Conservation (phyloP, 192 early-diverging fungal species). For the Entomortierella chlamydospora region DNA sequence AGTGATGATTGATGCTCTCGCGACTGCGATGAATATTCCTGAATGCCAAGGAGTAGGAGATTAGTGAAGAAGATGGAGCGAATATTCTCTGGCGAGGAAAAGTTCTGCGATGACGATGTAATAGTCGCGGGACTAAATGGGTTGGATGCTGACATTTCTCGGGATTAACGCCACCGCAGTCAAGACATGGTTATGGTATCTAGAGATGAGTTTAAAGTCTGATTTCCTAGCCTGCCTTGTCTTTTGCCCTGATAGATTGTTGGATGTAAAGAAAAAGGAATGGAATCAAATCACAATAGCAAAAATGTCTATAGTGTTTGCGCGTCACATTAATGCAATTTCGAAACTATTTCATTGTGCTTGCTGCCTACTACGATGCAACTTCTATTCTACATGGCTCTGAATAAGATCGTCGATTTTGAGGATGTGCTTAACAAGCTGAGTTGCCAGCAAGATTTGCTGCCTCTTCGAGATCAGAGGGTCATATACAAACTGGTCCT, state of each 20-base stretch:
- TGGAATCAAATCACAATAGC: background rate
- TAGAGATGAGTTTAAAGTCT: background rate
- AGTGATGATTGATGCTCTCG: background rate
- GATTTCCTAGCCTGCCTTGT: background rate
- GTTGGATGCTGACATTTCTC: conserved; percentile 21
- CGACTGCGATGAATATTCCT: conserved; percentile 18
- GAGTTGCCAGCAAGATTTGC: conserved; percentile 97
- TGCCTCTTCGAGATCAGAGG: conserved; percentile 99
- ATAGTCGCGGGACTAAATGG: background rate
- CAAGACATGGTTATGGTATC: conserved; percentile 8
- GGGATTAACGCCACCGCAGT: background rate
- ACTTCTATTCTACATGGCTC: conserved; percentile 34
- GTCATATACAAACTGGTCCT: conserved; percentile 98
- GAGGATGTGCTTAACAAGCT: conserved; percentile 99
- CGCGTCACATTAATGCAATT: too few relatives aligned
- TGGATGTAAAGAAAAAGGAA: background rate
- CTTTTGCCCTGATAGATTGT: background rate
- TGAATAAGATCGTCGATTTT: conserved; percentile 90
- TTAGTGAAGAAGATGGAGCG: conserved; percentile 46
- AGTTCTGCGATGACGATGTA: conserved; percentile 2
- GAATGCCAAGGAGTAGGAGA: conserved; percentile 38
- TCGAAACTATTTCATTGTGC: too few relatives aligned
- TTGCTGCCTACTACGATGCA: too few relatives aligned
- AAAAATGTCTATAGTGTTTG: background rate
- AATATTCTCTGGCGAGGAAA: conserved; percentile 29